phyloP scores from a whole-genome alignment of 1,284 basidiomycete species.

The Pascua guehoae region DNA sequence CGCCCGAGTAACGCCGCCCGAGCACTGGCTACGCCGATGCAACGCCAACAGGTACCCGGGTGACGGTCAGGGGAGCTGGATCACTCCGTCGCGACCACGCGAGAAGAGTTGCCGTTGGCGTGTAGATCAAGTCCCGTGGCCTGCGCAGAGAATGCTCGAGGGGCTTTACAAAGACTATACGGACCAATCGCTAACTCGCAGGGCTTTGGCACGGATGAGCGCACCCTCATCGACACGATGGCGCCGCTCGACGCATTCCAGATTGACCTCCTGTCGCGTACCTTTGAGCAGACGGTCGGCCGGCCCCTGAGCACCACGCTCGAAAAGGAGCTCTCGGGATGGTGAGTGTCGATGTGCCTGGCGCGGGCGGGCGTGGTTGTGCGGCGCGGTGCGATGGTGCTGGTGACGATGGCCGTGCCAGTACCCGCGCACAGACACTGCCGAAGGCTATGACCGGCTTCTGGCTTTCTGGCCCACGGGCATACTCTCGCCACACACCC shows the following conservation, averaged over 20 bases:
- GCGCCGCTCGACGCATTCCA: constrained; percentile 47
- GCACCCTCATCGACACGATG: constrained; percentile 42
- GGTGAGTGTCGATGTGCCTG: constrained; percentile 26
- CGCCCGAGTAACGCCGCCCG: too few relatives aligned
- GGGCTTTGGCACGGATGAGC: constrained; percentile 50
- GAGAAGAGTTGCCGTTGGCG: background rate
- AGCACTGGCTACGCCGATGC: too few relatives aligned
- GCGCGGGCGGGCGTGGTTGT: too few relatives aligned
- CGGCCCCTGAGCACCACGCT: constrained; percentile 39
- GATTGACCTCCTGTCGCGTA: constrained; percentile 43
- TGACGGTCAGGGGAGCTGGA: too few relatives aligned
- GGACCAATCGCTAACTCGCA: constrained; percentile 11
- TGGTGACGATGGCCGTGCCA: too few relatives aligned
- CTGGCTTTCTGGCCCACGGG: too few relatives aligned
- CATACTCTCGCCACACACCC: too few relatives aligned
- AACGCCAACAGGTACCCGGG: too few relatives aligned
- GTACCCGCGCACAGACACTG: background rate
- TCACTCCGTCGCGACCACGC: background rate
- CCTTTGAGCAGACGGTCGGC: constrained; percentile 45
- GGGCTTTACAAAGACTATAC: background rate
- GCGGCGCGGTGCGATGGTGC: too few relatives aligned
- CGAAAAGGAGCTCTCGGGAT: constrained; percentile 48
- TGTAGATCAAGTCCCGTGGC: too few relatives aligned
- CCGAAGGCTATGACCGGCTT: too few relatives aligned
- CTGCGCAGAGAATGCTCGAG: background rate